phyloP scores from a whole-genome alignment of 371 early-diverging fungal genomes.

The Thermomucor indicae-seudaticae region DNA sequence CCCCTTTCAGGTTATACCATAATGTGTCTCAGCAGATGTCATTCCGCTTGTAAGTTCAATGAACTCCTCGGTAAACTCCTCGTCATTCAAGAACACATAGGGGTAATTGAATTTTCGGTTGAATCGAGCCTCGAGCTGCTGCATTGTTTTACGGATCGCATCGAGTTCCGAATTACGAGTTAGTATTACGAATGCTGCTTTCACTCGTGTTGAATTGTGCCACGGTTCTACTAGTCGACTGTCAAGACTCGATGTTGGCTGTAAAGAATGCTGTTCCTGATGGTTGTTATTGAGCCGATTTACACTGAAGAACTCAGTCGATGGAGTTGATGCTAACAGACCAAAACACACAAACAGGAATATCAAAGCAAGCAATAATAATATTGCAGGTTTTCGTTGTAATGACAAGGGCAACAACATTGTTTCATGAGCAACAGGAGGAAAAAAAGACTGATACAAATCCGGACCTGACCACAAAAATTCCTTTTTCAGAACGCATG shows the following conservation, averaged over 20 bases:
- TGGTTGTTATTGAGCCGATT: no score
- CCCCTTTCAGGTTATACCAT: no score
- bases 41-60: constrained; percentile 44
- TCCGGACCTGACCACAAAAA: not conserved
- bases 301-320: no score
- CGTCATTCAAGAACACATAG: constrained; percentile 85
- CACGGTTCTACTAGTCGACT: no score
- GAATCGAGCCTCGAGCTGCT: constrained; percentile 79
- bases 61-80: constrained; percentile 78
- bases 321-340: constrained; percentile 2
- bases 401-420: constrained; percentile 16
- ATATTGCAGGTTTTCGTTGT: constrained; percentile 1
- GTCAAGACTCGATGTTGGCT: no score
- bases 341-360: not conserved
- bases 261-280: no score
- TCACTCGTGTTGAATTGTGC: constrained; percentile 28
- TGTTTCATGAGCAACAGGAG: constrained; percentile 7
- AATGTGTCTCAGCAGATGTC: constrained; percentile 47
- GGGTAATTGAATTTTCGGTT: constrained; percentile 84
- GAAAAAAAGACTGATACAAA: not conserved
- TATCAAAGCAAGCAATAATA: no score
- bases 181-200: constrained; percentile 63
- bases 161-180: constrained; percentile 76
- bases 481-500: not conserved
- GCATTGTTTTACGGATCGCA: constrained; percentile 62